Base-by-base conservation (phyloP, 495 filamentous ascomycete genomes). In the Baudoinia panamericana region DNA sequence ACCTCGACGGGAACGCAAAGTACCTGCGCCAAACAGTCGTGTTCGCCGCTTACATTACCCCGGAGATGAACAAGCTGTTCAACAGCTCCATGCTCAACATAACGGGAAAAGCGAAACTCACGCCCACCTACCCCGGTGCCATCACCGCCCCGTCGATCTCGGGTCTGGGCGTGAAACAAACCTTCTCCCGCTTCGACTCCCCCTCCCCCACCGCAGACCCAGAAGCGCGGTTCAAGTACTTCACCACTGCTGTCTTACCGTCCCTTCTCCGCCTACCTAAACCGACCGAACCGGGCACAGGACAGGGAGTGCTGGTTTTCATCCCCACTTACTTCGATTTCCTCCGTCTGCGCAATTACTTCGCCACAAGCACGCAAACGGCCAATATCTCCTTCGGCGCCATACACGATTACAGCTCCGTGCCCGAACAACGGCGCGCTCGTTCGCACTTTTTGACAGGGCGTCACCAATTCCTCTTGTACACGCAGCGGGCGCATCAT, bases 321-420 rank as follows among this genome's bases (percentile, higher is more conserved):
- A 75, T 96, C 36, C 83, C 90, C 0, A 82, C 78, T 6, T 95
- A 92, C 62, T 74, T 93, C 27, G 90, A 97, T 62, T 96, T 95
- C 55, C 76, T 93, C 31, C 80, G 87, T 36, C 65, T 96, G 41
- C 76, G 90, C 35, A 97, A 96, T 63, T 80, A 85, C 66, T 80
- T 96, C 43, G 72, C 84, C 30, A 80, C 72, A n/a, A 76, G 77
- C 12, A 50, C 77, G 0, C 68, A 72, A 24, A 80, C 79, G 16
- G 67, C 69, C 40, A 67, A 69, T 40, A 55, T 94, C 39, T 80
- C 82, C 9, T 93, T 93, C 57, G 88, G 82, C 36, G 71, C 72
- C 11, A 78, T 97, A 32, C 85, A 80, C 39, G 90, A 97, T 57
- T 93, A 97, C 59, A 79, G 83, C 0, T 69, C 78, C 29, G 60